phyloP scores from a whole-genome alignment of 495 filamentous ascomycete species.

The Pseudevernia furfuracea region DNA sequence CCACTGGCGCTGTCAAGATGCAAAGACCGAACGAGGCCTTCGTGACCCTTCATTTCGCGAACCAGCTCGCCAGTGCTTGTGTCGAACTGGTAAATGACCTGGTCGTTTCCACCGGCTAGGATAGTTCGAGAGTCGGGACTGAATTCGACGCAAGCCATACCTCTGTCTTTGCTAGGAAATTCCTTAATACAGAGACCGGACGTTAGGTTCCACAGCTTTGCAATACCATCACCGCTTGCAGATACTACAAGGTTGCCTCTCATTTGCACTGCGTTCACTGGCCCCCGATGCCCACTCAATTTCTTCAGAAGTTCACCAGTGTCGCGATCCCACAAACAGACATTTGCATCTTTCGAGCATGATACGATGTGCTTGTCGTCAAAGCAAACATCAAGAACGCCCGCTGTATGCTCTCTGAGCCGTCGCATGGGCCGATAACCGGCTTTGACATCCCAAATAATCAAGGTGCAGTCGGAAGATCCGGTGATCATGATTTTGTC shows the following conservation, averaged over 20 bases:
- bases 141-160: slow-evolving; percentile 92
- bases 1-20: slow-evolving; percentile 79
- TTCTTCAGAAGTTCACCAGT: slow-evolving; percentile 66
- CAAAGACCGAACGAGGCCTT: slow-evolving; percentile 73
- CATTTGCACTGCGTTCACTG: slow-evolving; percentile 92
- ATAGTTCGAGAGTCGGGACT: slow-evolving; percentile 83
- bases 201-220: slow-evolving; percentile 90
- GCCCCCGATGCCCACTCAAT: slow-evolving; percentile 74
- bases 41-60: slow-evolving; percentile 67
- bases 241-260: slow-evolving; percentile 85
- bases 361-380: slow-evolving; percentile 88
- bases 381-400: slow-evolving; percentile 87
- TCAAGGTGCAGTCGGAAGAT: slow-evolving; percentile 85
- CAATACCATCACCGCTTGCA: slow-evolving; percentile 84
- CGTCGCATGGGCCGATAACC: slow-evolving; percentile 71
- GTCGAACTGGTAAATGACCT: slow-evolving; percentile 89
- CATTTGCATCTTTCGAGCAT: slow-evolving; percentile 87
- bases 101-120: slow-evolving; percentile 87
- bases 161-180: slow-evolving; percentile 77
- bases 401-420: slow-evolving; percentile 68
- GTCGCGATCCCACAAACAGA: slow-evolving; percentile 85
- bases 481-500: slow-evolving; percentile 87
- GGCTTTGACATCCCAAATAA: slow-evolving; percentile 76
- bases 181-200: slow-evolving; percentile 79
- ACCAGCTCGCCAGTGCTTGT: slow-evolving; percentile 80